These are phyloP conservation scores for Cryoendolithus antarcticus DNA, from an alignment of 2,329 filamentous ascomycete genomes.

Conservation along the genomic window DNA sequence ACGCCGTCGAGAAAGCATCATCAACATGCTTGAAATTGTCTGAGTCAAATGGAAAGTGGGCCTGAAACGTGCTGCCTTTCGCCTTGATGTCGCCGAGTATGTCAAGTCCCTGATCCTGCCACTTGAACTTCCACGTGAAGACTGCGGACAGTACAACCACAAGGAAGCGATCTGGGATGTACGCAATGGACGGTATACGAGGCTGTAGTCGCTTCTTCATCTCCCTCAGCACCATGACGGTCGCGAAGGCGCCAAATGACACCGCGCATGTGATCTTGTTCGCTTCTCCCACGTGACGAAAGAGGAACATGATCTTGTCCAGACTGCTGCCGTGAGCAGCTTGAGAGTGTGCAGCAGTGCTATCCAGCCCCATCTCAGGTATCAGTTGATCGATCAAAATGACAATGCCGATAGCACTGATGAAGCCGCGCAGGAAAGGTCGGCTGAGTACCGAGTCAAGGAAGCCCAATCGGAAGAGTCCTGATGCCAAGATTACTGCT, in stretches of 20 bases:
- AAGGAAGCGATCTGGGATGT: slow-evolving; percentile 80
- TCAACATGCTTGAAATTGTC: slow-evolving; percentile 70
- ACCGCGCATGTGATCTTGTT: slow-evolving; percentile 68
- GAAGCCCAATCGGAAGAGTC: slow-evolving; percentile 76
- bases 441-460: slow-evolving; percentile 87
- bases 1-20: slow-evolving; percentile 78
- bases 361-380: slow-evolving; percentile 69
- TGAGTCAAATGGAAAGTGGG: slow-evolving; percentile 73
- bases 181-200: slow-evolving; percentile 67
- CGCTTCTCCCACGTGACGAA: slow-evolving; percentile 50
- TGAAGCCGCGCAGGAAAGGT: slow-evolving; percentile 88
- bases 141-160: slow-evolving; percentile 78
- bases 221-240: slow-evolving; percentile 75
- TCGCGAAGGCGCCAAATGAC: slow-evolving; percentile 63
- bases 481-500: slow-evolving; percentile 76
- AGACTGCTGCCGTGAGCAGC: slow-evolving; percentile 74
- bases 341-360: slow-evolving; percentile 47
- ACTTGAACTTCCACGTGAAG: slow-evolving; percentile 62
- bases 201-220: slow-evolving; percentile 71
- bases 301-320: slow-evolving; percentile 72
- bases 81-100: slow-evolving; percentile 74
- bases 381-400: slow-evolving; percentile 92
- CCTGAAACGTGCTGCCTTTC: slow-evolving; percentile 59
- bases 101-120: slow-evolving; percentile 68
- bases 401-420: slow-evolving; percentile 91